Base-by-base conservation (phyloP, 1,139 yeast species). In the Taphrina pruni region DNA sequence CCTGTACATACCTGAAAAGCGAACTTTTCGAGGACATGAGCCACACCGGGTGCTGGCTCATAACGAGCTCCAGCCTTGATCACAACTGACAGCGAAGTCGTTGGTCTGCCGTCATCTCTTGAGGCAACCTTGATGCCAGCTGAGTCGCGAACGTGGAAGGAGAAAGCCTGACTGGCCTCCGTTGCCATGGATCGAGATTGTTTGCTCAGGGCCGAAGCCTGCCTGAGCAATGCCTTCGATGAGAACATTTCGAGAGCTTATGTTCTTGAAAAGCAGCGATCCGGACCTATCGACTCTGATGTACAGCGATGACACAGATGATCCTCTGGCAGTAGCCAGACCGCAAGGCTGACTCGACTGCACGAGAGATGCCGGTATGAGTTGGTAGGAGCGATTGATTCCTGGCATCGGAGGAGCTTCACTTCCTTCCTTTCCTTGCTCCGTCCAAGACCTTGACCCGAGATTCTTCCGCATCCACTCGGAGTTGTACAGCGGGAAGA, bases 41-140 rank as follows among this genome's bases (percentile, higher is more conserved):
- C 84, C 73, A 88, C 81, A 80, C 99, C 99, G 72, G 92, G 87
- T 78, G 87, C 86, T 54, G 86, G 80, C 70, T 88, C 84, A 75
- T 86, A 84, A 79, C 95, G 89, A 72, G 97, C 86, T 74, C 99
- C 99, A 73, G 93, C 96, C 78, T 88, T 87, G 73, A 90, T 86
- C 73, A 89, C 90, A 72, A 94, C 90, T 64, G 94, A 83, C 75
- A 96, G 83, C 74, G 90, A 83, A 72, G 93, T 86, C 71, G 91
- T 87, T 72, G 84, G 82, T 64, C 85, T 81, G 58, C 81, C 77
- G 69, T 80, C 80, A 70, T 84, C 87, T 61, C 78, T 76, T 67
- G 86, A 81, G 55, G 82, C 76, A 71, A 85, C 79, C 75, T 81
- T 80, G 72, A 83, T 76, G 72, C 75, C 75, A 20, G 72, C 72